These are phyloP conservation scores for Clitopilus hobsonii DNA, from an alignment of 768 basidiomycete genomes.

Conservation along the genomic window DNA sequence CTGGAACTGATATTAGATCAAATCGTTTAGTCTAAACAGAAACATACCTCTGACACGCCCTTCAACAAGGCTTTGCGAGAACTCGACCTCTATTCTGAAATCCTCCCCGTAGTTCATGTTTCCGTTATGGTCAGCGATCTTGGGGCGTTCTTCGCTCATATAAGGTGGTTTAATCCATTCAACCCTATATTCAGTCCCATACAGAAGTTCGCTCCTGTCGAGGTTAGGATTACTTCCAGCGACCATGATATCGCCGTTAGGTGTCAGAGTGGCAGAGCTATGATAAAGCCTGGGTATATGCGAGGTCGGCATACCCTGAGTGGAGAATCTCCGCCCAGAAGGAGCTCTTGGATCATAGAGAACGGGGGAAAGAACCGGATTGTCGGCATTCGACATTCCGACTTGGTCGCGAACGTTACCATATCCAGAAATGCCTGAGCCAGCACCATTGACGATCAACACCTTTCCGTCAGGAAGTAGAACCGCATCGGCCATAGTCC, in stretches of 20 bases:
- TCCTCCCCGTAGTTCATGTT: slow-evolving; percentile 41
- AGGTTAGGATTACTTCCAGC: slow-evolving; percentile 84
- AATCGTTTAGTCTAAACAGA: too few relatives aligned
- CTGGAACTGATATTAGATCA: slow-evolving; percentile 28
- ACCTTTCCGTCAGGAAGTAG: slow-evolving; percentile 74
- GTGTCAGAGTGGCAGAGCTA: slow-evolving; percentile 78
- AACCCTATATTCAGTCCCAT: slow-evolving; percentile 84
- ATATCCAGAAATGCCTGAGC: slow-evolving; percentile 71
- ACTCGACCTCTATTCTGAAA: slow-evolving; percentile 32
- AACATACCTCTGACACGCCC: slow-evolving; percentile 27
- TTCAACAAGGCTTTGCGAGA: slow-evolving; percentile 19
- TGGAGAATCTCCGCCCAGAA: slow-evolving; percentile 53
- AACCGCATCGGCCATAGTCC: slow-evolving; percentile 79
- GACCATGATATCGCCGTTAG: slow-evolving; percentile 68
- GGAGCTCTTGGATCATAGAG: slow-evolving; percentile 61
- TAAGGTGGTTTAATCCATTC: slow-evolving; percentile 87
- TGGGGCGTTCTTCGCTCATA: slow-evolving; percentile 57
- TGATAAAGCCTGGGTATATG: slow-evolving; percentile 75
- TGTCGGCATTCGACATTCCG: slow-evolving; percentile 75
- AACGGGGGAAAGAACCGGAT: slow-evolving; percentile 63
- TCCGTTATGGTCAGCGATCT: slow-evolving; percentile 29
- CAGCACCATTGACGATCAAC: slow-evolving; percentile 73
- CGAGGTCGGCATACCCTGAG: slow-evolving; percentile 55
- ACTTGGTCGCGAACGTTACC: slow-evolving; percentile 67
- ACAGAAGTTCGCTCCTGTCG: slow-evolving; percentile 66